A percentile compares a stretch with the other conserved stretches of the same genome.
Conservation (phyloP, 2,329 filamentous ascomycete species). For the Trichoderma cornu-damae region DNA sequence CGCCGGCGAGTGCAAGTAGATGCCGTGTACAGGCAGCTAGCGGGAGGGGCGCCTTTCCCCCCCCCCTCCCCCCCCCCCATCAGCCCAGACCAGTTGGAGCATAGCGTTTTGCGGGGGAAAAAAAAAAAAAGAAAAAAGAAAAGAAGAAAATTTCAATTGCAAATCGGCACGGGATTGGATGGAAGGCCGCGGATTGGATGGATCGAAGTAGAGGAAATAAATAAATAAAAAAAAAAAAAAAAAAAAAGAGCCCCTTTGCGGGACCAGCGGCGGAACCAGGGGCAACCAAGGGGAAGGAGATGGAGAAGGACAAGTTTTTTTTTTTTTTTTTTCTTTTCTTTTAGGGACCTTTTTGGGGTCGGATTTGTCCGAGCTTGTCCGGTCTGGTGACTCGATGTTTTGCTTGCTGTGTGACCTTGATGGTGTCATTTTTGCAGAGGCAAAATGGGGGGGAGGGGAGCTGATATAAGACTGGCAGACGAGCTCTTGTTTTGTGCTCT, state of each 20-base stretch:
- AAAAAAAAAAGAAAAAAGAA: background rate
- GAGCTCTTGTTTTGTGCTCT: too few species aligned
- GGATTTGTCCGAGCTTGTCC: background rate
- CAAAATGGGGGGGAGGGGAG: background rate
- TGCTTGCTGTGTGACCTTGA: conserved; percentile 2
- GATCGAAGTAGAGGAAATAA: background rate
- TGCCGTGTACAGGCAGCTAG: background rate
- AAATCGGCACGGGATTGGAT: background rate
- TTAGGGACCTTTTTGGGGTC: background rate
- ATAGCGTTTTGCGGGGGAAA: conserved; percentile 19
- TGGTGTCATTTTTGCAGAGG: background rate
- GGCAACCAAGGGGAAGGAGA: background rate
- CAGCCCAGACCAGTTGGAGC: background rate
- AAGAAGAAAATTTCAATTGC: background rate
- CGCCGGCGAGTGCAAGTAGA: background rate
- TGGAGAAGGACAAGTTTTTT: background rate
- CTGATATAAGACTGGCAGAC: conserved; percentile 6
- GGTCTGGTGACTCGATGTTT: background rate
- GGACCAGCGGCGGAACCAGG: background rate
- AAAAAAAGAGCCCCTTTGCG: background rate
- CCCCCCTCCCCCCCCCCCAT: background rate
- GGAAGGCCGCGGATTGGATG: background rate
- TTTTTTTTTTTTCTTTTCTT: background rate
- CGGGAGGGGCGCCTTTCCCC: background rate
- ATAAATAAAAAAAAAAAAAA: background rate